These are phyloP conservation scores for Bothriochloa decipiens DNA, from an alignment of 176 grass and related monocot species.

Conservation along the genomic window DNA sequence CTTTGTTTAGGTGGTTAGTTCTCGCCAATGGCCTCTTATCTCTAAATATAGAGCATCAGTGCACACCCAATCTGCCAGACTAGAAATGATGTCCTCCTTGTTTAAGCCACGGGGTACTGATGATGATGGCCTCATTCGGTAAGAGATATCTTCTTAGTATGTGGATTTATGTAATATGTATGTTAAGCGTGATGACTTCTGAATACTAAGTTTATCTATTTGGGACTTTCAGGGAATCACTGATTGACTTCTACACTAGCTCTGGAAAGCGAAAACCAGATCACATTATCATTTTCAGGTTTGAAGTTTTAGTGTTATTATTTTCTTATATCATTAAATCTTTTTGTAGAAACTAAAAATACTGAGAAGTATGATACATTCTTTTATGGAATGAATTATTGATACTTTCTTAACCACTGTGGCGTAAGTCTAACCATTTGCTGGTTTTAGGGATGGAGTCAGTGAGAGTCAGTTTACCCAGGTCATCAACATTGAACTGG, in stretches of 20 bases:
- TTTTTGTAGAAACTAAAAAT: conserved; percentile 1
- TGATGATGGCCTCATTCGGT: conserved; percentile 80
- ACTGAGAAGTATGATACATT: neutral
- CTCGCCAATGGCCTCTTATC: conserved; percentile 79
- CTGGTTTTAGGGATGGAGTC: conserved; percentile 74
- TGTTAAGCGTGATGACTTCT: neutral
- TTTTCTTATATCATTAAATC: conserved; percentile 13
- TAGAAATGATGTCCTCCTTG: conserved; percentile 78
- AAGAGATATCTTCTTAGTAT: conserved; percentile 28
- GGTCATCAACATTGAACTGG: conserved; percentile 84
- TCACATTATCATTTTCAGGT: conserved; percentile 88
- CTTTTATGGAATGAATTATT: conserved; percentile 7
- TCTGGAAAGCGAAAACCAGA: conserved; percentile 84
- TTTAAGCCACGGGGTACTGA: conserved; percentile 66
- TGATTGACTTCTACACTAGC: conserved; percentile 90
- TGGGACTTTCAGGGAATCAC: conserved; percentile 59
- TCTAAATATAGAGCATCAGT: conserved; percentile 88
- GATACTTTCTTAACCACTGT: conserved; percentile 22
- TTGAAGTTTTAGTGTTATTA: neutral
- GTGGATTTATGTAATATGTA: neutral
- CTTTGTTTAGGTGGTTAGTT: conserved; percentile 78
- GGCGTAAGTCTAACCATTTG: neutral
- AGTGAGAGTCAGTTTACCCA: conserved; percentile 86
- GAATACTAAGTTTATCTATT: neutral
- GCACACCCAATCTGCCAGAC: conserved; percentile 67